Percentiles rank a stretch among this genome's conserved stretches.
phyloP scores from a whole-genome alignment of 805 yeast species.

The Saturnispora dispora region DNA sequence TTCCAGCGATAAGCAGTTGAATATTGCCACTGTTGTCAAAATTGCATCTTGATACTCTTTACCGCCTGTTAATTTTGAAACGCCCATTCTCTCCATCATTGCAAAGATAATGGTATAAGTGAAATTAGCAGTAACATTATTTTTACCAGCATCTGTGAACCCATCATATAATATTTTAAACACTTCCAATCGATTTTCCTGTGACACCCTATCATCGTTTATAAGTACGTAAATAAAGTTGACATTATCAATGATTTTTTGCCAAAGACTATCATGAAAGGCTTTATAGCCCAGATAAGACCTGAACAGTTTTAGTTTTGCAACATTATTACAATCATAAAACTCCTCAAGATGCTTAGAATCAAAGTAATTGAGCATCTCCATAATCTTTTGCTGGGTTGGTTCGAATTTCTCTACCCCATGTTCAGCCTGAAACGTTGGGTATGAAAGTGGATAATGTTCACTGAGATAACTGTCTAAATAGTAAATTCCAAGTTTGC shows the following conservation, averaged over 20 bases:
- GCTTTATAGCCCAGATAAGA: not conserved
- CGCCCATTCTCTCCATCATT: not conserved
- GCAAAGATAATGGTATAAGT: not conserved
- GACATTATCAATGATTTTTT: not conserved
- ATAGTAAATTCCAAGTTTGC: not conserved
- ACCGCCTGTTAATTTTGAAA: not conserved
- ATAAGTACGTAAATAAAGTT: slow-evolving; percentile 1
- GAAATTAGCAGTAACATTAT: not conserved
- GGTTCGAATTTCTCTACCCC: not conserved
- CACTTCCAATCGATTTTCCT: not conserved
- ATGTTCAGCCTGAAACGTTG: not conserved
- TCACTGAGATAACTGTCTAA: not conserved
- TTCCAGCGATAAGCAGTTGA: not conserved
- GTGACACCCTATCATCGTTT: not conserved
- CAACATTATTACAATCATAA: not conserved
- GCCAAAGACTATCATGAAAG: slow-evolving; percentile 3
- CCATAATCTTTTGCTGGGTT: not conserved
- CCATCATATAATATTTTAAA: not conserved
- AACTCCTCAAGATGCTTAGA: not conserved
- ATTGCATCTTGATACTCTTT: not conserved
- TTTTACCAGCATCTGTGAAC: not conserved
- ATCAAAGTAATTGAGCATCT: not conserved
- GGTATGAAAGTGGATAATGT: not conserved
- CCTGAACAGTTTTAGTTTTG: slow-evolving; percentile 1
- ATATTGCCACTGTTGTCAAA: not conserved